Percentiles rank a stretch among this genome's conserved stretches.
These are phyloP conservation scores for Rhododendron griersonianum DNA, from an alignment of 148 eudicot genomes.

Conservation along the genomic window DNA sequence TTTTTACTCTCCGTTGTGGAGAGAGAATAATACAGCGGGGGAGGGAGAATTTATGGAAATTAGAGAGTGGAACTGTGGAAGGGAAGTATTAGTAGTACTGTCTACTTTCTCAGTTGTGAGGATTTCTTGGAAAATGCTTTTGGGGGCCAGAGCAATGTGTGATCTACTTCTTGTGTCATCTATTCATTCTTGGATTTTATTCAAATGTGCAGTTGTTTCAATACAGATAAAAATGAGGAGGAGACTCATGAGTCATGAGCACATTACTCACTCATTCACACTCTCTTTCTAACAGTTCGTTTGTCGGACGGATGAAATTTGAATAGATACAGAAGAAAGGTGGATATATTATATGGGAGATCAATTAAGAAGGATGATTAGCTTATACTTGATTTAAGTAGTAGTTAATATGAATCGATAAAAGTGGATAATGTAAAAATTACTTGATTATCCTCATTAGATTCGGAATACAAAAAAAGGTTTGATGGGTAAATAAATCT, in stretches of 20 bases:
- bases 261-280: neutral
- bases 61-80: conserved; percentile 4
- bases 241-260: conserved; percentile 16
- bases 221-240: neutral
- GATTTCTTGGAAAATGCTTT: conserved; percentile 19
- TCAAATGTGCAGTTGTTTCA: neutral
- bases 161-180: conserved; percentile 16
- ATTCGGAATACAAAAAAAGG: neutral
- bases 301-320: too few species aligned
- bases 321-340: too few species aligned
- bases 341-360: too few species aligned
- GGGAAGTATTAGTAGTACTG: neutral
- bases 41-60: conserved; percentile 26
- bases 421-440: neutral
- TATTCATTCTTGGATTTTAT: neutral
- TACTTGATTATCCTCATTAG: neutral
- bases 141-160: conserved; percentile 18
- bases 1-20: neutral
- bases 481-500: neutral
- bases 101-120: conserved; percentile 23
- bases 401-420: neutral
- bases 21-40: conserved; percentile 3
- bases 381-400: neutral
- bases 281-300: neutral
- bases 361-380: neutral